These are phyloP conservation scores for Nakazawaea wyomingensis DNA, from an alignment of 805 yeast genomes.

Conservation along the genomic window DNA sequence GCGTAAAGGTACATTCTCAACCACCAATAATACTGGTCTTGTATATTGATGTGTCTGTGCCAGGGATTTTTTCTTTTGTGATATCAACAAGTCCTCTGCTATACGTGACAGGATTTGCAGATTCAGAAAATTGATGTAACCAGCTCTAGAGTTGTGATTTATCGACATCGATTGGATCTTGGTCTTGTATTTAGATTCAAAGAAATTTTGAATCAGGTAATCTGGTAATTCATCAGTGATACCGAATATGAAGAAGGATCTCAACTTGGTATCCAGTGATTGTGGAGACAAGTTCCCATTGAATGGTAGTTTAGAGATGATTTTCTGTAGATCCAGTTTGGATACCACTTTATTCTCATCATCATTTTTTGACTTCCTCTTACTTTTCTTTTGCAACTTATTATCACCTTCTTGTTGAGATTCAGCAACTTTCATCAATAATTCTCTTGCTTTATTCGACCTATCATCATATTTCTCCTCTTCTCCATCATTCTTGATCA, in stretches of 20 bases:
- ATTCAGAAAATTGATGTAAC: slow-evolving; percentile 50
- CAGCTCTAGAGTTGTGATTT: slow-evolving; percentile 58
- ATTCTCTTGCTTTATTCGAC: slow-evolving; percentile 1
- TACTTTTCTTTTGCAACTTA: slow-evolving; percentile 25
- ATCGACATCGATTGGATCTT: slow-evolving; percentile 42
- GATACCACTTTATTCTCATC: slow-evolving; percentile 16
- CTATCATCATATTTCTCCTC: slow-evolving; percentile 18
- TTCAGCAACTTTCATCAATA: slow-evolving; percentile 5
- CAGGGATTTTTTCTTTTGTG: neutral
- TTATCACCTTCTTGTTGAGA: slow-evolving; percentile 11
- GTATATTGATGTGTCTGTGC: slow-evolving; percentile 9
- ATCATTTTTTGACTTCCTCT: slow-evolving; percentile 32
- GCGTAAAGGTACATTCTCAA: slow-evolving; percentile 39
- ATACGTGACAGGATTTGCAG: slow-evolving; percentile 47
- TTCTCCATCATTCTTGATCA: slow-evolving; percentile 23
- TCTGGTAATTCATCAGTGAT: slow-evolving; percentile 63
- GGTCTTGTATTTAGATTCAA: slow-evolving; percentile 37
- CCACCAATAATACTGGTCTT: slow-evolving; percentile 28
- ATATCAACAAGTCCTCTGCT: slow-evolving; percentile 17
- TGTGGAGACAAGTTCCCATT: slow-evolving; percentile 41
- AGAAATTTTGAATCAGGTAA: slow-evolving; percentile 47
- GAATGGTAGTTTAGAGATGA: slow-evolving; percentile 61
- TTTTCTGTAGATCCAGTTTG: slow-evolving; percentile 43
- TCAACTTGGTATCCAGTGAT: slow-evolving; percentile 36
- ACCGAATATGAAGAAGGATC: slow-evolving; percentile 72